Conservation (phyloP, 345 rosid genomes). For the Raphanus raphanistrum region DNA sequence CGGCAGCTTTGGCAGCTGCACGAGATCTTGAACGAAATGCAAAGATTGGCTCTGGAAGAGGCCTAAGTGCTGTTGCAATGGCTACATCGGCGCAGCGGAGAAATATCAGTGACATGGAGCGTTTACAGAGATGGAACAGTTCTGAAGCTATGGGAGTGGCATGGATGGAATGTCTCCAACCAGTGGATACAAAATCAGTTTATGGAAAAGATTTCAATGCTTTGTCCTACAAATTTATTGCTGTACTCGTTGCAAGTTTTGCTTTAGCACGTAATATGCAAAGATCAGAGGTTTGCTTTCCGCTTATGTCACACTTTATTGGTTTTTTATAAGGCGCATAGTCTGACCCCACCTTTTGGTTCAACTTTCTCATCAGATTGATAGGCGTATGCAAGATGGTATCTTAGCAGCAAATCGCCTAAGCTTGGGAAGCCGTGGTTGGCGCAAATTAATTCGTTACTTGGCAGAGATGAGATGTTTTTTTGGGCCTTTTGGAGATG, state of each 20-base stretch:
- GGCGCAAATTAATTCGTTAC: constrained; percentile 91
- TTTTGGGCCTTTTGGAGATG: constrained; percentile 71
- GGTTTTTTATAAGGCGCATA: constrained; percentile 16
- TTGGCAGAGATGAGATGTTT: constrained; percentile 84
- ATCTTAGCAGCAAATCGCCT: constrained; percentile 55
- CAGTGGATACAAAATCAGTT: constrained; percentile 87
- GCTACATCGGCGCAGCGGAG: constrained; percentile 98
- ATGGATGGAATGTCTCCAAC: constrained; percentile 99
- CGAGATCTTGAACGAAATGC: constrained; percentile 98
- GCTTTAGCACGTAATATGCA: constrained; percentile 98
- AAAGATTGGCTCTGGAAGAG: constrained; percentile 99
- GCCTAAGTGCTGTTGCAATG: constrained; percentile 99
- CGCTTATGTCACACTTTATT: constrained; percentile 17
- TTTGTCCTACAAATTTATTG: constrained; percentile 86
- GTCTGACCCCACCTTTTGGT: constrained; percentile 15
- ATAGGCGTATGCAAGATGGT: constrained; percentile 87
- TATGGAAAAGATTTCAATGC: constrained; percentile 98
- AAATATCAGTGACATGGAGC: constrained; percentile 83
- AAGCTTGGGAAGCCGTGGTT: constrained; percentile 68
- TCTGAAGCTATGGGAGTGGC: constrained; percentile 98
- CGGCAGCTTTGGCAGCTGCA: constrained; percentile 98
- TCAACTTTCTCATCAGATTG: constrained; percentile 59
- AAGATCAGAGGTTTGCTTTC: constrained; percentile 81
- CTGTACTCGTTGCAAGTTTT: constrained; percentile 97
- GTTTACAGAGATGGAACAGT: constrained; percentile 86